These are phyloP conservation scores for Gardenia jasminoides DNA, from an alignment of 257 asterid species.

Conservation along the genomic window DNA sequence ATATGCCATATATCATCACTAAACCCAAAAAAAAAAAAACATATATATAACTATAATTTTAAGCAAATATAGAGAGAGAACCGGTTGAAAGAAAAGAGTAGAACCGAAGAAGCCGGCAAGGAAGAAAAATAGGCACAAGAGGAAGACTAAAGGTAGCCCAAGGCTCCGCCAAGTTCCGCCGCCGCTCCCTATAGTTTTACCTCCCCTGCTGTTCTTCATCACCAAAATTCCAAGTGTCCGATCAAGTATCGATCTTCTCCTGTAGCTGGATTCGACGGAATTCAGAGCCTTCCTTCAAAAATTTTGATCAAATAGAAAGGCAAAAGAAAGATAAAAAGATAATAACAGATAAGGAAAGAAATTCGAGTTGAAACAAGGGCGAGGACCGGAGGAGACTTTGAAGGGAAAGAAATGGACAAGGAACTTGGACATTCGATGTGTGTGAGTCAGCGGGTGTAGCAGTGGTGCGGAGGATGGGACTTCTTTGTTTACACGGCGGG, in stretches of 20 bases:
- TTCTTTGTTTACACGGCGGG: constrained; percentile 18
- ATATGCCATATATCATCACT: too few relatives aligned
- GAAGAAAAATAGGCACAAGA: constrained; percentile 72
- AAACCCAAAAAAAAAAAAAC: not conserved
- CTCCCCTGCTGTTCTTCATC: constrained; percentile 51
- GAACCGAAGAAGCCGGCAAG: constrained; percentile 84
- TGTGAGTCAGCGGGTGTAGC: not conserved
- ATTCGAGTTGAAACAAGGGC: not conserved
- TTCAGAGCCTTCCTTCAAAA: not conserved
- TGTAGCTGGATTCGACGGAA: not conserved
- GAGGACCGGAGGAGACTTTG: not conserved
- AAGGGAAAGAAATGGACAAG: not conserved
- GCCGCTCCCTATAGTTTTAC: constrained; percentile 37
- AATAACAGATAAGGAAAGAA: not conserved
- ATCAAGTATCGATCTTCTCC: not conserved
- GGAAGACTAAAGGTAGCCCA: constrained; percentile 62
- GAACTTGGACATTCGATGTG: not conserved
- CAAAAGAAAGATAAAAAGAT: not conserved
- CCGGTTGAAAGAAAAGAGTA: constrained; percentile 73
- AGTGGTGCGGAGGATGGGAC: constrained; percentile 4
- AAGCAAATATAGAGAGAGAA: constrained; percentile 6
- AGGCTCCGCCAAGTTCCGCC: constrained; percentile 40
- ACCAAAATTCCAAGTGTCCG: not conserved
- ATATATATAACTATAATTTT: not conserved
- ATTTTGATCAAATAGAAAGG: not conserved